phyloP scores from a whole-genome alignment of 2,329 filamentous ascomycete species.

The Neurospora sp. region DNA sequence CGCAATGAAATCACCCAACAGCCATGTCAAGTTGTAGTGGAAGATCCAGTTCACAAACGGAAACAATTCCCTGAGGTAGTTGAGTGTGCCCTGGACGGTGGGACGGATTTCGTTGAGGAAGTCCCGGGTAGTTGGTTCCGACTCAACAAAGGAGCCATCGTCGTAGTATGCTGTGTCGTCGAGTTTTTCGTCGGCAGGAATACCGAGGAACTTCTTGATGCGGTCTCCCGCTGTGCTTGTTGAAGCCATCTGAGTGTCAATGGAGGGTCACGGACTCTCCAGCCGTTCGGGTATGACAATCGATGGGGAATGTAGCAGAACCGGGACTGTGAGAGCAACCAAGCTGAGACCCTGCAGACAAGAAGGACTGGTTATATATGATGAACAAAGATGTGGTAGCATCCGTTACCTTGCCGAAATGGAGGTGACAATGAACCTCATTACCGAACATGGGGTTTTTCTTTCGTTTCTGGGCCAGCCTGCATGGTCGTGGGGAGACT shows the following conservation, averaged over 20 bases:
- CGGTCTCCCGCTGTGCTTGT: conserved; percentile 6
- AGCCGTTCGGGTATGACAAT: background rate
- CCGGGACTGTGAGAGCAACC: background rate
- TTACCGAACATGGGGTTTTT: background rate
- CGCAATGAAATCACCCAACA: conserved; percentile 62
- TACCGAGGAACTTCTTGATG: conserved; percentile 16
- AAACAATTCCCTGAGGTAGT: conserved; percentile 16
- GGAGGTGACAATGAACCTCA: background rate
- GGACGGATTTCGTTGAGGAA: conserved; percentile 10
- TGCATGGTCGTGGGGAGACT: background rate
- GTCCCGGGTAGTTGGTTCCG: conserved; percentile 13
- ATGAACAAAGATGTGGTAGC: background rate
- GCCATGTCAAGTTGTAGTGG: conserved; percentile 63
- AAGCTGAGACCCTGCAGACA: background rate
- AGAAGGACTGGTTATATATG: background rate
- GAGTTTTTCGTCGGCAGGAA: conserved; percentile 12
- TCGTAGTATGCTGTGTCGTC: conserved; percentile 12
- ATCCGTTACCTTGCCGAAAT: background rate
- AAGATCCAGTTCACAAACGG: conserved; percentile 18
- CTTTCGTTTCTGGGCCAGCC: background rate
- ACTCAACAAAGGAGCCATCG: conserved; percentile 15
- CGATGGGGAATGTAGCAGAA: background rate
- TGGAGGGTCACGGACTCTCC: background rate
- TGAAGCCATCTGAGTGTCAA: background rate
- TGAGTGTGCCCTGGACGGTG: conserved; percentile 6